Evolutionary conservation across 179 eudicot species (phyloP), one percentile per base, ranked within the genome.

Genomic region (Camellia oleifera): DNA sequence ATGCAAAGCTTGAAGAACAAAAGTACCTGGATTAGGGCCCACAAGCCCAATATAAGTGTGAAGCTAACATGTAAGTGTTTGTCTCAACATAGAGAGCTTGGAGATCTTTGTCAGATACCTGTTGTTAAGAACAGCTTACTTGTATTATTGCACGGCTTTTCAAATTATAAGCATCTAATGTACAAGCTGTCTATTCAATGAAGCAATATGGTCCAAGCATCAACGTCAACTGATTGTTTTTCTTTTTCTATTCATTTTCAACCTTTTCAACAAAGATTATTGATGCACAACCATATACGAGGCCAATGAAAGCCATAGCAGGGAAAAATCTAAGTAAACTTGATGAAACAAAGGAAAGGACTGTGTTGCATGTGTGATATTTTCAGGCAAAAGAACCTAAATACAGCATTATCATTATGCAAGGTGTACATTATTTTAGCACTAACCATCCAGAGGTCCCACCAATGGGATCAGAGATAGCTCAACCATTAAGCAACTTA

Each of bases 1-100:
- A 60, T 18, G 3, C 4, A 62, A 77, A 40, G 80, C 62, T n/a
- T 42, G 68, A 56, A 77, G 58, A 62, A 32, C 20, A 62, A 44
- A 17, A 57, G 48, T 90, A 94, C 97, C 97, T 94, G 98, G 84
- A 94, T 94, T 62, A 94, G 80, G 72, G 97, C 97, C 99, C 99
- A 97, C 56, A 94, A 75, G 97, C 99, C 99, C 99, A 96, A 82
- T 80, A 90, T 81, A 97, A 52, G 86, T 97, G 99, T 81, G 99
- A 94, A 78, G 94, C 93, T 76, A 97, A 84, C 94, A 83, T 94
- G 84, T 85, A 97, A 23, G 90, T 62, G 69, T 87, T 91, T 23
- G 98, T 88, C 86, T 97, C 99, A 15, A 93, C 85, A 72, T 91
- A 91, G 18, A 97, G 90, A 44, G 92, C 88, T 80, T 92, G 91